phyloP scores from a whole-genome alignment of 202 grass and related monocot genomes.

The Musa balbisiana region DNA sequence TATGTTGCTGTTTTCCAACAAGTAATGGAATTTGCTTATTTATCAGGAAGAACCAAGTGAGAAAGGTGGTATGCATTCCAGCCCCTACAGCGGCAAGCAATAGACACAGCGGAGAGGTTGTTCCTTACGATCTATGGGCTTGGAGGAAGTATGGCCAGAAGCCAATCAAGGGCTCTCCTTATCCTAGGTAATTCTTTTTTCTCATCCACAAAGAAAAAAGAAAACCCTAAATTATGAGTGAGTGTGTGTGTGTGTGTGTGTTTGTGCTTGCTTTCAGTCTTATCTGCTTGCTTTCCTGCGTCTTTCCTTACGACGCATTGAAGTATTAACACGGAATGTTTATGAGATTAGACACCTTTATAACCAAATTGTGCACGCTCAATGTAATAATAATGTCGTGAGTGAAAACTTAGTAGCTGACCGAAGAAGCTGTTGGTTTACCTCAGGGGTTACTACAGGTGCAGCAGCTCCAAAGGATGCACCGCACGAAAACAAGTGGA shows the following conservation, averaged over 20 bases:
- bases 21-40: no score
- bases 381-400: no score
- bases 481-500: constrained; percentile 95
- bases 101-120: constrained; percentile 65
- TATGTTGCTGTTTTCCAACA: no score
- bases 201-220: background rate
- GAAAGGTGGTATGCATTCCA: constrained; percentile 95
- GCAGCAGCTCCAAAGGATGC: constrained; percentile 97
- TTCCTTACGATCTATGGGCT: constrained; percentile 98
- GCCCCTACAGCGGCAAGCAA: constrained; percentile 46
- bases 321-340: no score
- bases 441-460: constrained; percentile 89
- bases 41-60: constrained; percentile 69
- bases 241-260: no score
- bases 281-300: no score
- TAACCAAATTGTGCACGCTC: background rate
- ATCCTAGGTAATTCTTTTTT: constrained; percentile 56
- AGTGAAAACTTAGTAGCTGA: no score
- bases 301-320: no score
- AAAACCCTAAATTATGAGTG: no score
- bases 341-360: no score
- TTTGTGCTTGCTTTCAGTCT: no score
- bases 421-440: background rate
- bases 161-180: constrained; percentile 95
- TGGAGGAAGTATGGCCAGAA: constrained; percentile 99